Evolutionary conservation across 108 stramenopile species (phyloP).

Genomic region (Epithemia pelagica): DNA sequence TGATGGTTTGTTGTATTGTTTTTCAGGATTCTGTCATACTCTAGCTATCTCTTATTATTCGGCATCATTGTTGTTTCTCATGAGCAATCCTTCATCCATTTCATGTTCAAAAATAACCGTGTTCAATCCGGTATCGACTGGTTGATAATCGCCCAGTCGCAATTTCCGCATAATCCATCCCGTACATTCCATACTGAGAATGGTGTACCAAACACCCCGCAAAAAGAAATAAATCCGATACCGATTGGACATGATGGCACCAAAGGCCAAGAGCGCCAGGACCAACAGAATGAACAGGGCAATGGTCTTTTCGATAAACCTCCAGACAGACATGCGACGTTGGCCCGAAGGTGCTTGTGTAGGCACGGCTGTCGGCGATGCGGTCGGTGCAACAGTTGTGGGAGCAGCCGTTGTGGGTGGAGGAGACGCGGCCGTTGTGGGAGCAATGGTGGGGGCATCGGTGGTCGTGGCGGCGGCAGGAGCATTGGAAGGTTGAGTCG

Average conservation of each 20-base stretch:
- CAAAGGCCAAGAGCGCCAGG: slow-evolving; percentile 39
- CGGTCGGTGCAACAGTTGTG: slow-evolving; percentile 13
- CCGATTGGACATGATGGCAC: slow-evolving; percentile 45
- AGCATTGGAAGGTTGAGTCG: slow-evolving; percentile 1
- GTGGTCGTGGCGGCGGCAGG: neutral
- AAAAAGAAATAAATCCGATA: slow-evolving; percentile 50
- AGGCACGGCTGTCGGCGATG: slow-evolving; percentile 8
- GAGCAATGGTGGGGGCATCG: slow-evolving; percentile 10
- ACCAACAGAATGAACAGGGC: slow-evolving; percentile 28
- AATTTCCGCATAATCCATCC: slow-evolving; percentile 18
- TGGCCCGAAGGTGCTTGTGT: slow-evolving; percentile 2
- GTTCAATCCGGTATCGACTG: slow-evolving; percentile 22
- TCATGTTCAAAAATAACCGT: slow-evolving; percentile 45
- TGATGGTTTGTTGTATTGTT: too few relatives aligned
- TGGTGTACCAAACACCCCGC: slow-evolving; percentile 31
- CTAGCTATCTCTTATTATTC: too few relatives aligned
- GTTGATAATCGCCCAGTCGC: slow-evolving; percentile 11
- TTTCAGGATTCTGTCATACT: too few relatives aligned
- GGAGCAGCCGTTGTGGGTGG: slow-evolving; percentile 13
- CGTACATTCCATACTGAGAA: slow-evolving; percentile 20
- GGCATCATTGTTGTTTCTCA: too few relatives aligned
- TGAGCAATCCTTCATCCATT: slow-evolving; percentile 35
- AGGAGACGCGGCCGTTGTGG: neutral
- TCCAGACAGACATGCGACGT: slow-evolving; percentile 18
- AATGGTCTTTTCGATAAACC: slow-evolving; percentile 33